Percentiles rank a stretch among this genome's conserved stretches.
Conservation (phyloP, 306 rosid genomes). For the Canavalia gladiata region DNA sequence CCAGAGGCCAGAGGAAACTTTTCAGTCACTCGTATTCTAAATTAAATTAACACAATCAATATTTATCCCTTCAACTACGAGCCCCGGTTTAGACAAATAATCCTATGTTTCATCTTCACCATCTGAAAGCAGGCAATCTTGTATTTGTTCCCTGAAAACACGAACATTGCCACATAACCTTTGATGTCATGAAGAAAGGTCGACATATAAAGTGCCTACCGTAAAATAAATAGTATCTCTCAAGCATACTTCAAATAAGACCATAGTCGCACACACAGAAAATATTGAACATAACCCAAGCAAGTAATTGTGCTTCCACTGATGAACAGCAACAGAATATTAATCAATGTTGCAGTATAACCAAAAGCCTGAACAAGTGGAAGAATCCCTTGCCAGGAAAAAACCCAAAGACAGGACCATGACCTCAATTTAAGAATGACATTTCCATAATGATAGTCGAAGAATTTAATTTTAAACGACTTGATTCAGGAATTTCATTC, state of each 20-base stretch:
- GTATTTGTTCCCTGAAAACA: conserved; percentile 83
- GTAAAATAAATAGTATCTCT: conserved; percentile 8
- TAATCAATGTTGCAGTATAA: not conserved
- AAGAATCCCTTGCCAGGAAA: conserved; percentile 5
- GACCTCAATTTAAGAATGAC: not conserved
- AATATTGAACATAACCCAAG: conserved; percentile 23
- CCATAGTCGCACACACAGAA: not conserved
- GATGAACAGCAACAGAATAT: conserved; percentile 16
- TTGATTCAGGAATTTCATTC: conserved; percentile 4
- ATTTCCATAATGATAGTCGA: not conserved
- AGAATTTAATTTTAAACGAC: not conserved
- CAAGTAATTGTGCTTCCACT: not conserved
- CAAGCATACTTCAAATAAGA: conserved; percentile 2
- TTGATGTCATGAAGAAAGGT: conserved; percentile 33
- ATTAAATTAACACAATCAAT: conserved; percentile 12
- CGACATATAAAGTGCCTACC: not conserved
- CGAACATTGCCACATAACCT: conserved; percentile 13
- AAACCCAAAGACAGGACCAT: not conserved
- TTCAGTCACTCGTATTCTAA: conserved; percentile 4
- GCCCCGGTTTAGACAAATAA: conserved; percentile 11
- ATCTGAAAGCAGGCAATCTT: conserved; percentile 86
- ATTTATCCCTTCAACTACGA: conserved; percentile 21
- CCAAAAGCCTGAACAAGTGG: conserved; percentile 12
- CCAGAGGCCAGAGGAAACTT: conserved; percentile 28
- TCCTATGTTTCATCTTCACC: conserved; percentile 69